These are phyloP conservation scores for Amylostereum areolatum DNA, from an alignment of 1,284 basidiomycete species.

Conservation along the genomic window DNA sequence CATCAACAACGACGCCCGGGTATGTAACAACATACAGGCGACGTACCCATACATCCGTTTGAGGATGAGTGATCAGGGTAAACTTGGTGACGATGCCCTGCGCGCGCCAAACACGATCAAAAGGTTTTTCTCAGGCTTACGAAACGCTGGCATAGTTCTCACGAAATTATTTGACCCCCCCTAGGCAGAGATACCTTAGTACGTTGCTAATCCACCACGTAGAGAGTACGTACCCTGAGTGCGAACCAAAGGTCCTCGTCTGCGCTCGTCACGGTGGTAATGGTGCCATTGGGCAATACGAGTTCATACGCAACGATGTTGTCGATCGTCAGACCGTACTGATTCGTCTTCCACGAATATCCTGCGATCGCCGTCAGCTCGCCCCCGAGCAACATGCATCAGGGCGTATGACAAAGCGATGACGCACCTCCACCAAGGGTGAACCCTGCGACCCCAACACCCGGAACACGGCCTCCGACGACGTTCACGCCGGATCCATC, in stretches of 20 bases:
- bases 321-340: constrained; percentile 38
- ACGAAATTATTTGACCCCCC: constrained; percentile 61
- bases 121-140: too few species aligned
- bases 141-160: constrained; percentile 9
- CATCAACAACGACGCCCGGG: not conserved
- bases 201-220: not conserved
- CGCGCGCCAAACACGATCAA: not conserved
- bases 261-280: constrained; percentile 19
- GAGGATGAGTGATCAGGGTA: constrained; percentile 46
- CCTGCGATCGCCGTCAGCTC: constrained; percentile 18
- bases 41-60: constrained; percentile 54
- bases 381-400: not conserved
- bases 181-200: constrained; percentile 21
- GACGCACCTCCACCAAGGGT: constrained; percentile 38
- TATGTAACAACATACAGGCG: not conserved
- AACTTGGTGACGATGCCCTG: constrained; percentile 60
- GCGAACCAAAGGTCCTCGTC: constrained; percentile 32
- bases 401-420: not conserved
- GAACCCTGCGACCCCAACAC: constrained; percentile 42
- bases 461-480: constrained; percentile 38
- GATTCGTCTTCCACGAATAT: constrained; percentile 32
- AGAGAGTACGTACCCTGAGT: constrained; percentile 27
- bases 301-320: constrained; percentile 32
- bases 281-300: constrained; percentile 33
- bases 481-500: constrained; percentile 33